Percentiles rank a stretch among this genome's conserved stretches.
These are phyloP conservation scores for Rhododendron ovatum DNA, from an alignment of 148 eudicot species.

Conservation along the genomic window DNA sequence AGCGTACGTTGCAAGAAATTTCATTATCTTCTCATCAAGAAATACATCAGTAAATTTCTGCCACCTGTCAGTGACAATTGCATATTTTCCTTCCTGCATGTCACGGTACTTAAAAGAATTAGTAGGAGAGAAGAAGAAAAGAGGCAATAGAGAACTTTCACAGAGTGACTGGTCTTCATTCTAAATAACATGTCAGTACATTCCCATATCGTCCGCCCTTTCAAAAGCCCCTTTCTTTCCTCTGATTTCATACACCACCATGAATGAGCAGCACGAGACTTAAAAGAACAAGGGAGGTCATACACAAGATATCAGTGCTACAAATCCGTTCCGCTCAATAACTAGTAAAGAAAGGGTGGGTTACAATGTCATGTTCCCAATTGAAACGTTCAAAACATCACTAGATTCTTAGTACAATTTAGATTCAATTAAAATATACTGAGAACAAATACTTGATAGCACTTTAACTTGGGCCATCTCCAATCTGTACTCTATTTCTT, in stretches of 20 bases:
- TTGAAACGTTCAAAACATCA: neutral
- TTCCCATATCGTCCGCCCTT: neutral
- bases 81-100: constrained; percentile 77
- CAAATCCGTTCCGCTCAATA: neutral
- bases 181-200: neutral
- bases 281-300: neutral
- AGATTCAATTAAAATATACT: neutral
- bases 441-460: neutral
- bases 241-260: neutral
- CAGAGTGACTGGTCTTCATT: neutral
- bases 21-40: constrained; percentile 62
- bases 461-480: neutral
- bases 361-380: neutral
- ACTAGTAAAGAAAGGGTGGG: neutral
- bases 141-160: neutral
- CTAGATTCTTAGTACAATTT: neutral
- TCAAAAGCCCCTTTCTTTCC: neutral
- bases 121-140: neutral
- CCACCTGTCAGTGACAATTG: constrained; percentile 97
- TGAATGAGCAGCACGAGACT: neutral
- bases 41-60: constrained; percentile 87
- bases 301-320: neutral
- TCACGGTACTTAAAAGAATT: neutral
- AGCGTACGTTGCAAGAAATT: constrained; percentile 74
- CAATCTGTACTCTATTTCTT: neutral